Evolutionary conservation across 2,329 filamentous ascomycete species (phyloP), one percentile per base, ranked within the genome.

Genomic region (Fusarium chlamydosporum): DNA sequence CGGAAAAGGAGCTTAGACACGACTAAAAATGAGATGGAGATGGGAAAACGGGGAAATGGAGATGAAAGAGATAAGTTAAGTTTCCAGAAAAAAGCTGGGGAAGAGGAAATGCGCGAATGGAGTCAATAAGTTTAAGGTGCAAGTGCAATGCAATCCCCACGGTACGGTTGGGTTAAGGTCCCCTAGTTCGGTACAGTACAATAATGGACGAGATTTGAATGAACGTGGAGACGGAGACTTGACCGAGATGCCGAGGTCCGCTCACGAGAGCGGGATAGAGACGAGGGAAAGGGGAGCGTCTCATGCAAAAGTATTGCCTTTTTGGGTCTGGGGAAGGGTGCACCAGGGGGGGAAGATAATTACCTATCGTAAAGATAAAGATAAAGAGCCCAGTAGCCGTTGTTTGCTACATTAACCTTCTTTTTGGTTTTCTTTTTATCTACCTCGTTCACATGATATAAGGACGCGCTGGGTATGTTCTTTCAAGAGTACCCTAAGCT

Each of bases 211-310:
- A 68, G 65, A 62, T 54, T 56, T 29, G 33, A 18, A 27, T 12
- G 62, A 48, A 57, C 42, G 65, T 72, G 71, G 72, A 72, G 68
- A 72, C 61, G 72, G 72, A 71, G 60, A 73, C 61, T 58, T 72
- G 72, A 61, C 72, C 72, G 72, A 74, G 58, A 76, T 76, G 71
- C 74, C 74, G 74, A 76, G 74, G 74, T 75, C 71, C 73, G 74
- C 67, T 65, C 61, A 50, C 66, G 63, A 47, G 67, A 65, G 56
- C 64, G 67, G 64, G 48, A 59, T 52, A 33, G 43, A 18, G 8
- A 33, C 51, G 29, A 54, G 51, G 16, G 38, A 53, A 34, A 60
- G 31, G 42, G 33, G 53, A 43, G 38, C 26, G n/a, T 56, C 1
- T 62, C 34, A 15, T 62, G 56, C 41, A 62, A 56, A 56, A 56